Conservation (phyloP, 495 filamentous ascomycete genomes). For the Entonaema liquescens region DNA sequence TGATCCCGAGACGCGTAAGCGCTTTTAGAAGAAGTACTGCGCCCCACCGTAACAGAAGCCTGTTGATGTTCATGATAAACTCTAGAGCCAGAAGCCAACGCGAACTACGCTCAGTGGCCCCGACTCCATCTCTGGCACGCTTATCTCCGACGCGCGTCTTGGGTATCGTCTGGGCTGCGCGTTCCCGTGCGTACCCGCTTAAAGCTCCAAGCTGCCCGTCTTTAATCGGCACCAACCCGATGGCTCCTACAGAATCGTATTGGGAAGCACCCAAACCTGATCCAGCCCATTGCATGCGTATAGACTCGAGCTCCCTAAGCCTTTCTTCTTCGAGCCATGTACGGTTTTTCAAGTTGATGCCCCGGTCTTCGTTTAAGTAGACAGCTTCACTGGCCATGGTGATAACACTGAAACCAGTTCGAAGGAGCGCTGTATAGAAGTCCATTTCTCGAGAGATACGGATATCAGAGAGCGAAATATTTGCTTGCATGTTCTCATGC, state of each 20-base stretch:
- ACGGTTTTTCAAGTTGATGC: conserved; percentile 75
- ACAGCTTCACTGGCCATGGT: conserved; percentile 95
- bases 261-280: conserved; percentile 53
- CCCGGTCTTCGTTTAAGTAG: conserved; percentile 87
- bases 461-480: conserved; percentile 80
- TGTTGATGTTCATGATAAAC: conserved; percentile 76
- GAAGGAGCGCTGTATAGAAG: conserved; percentile 90
- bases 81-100: conserved; percentile 77
- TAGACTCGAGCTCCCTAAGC: conserved; percentile 68
- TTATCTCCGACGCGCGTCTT: conserved; percentile 57
- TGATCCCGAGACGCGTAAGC: conserved; percentile 69
- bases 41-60: conserved; percentile 68
- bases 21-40: conserved; percentile 62
- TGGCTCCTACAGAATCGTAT: conserved; percentile 60
- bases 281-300: conserved; percentile 60
- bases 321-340: conserved; percentile 95
- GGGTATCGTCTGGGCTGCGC: conserved; percentile 61
- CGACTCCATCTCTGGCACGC: conserved; percentile 71
- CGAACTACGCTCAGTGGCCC: conserved; percentile 74
- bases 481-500: conserved; percentile 90
- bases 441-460: conserved; percentile 86
- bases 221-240: conserved; percentile 60
- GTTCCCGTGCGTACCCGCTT: conserved; percentile 75
- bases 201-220: conserved; percentile 51
- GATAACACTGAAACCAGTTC: conserved; percentile 83